These are phyloP conservation scores for Physcomitrium patens DNA, from an alignment of 225 moss, liverwort and hornwort genomes.

Conservation along the genomic window DNA sequence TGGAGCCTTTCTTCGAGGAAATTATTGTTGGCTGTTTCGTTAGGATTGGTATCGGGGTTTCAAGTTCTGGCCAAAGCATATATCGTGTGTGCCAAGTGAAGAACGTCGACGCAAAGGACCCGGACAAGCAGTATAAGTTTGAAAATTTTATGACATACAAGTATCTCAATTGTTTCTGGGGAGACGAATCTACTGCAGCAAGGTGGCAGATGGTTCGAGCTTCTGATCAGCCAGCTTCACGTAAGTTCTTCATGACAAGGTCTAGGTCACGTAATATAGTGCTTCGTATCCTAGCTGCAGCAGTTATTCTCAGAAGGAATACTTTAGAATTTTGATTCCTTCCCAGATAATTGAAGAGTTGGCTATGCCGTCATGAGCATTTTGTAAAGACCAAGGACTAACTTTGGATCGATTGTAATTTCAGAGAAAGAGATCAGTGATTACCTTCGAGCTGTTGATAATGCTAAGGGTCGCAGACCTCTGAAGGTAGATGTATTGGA, in stretches of 20 bases:
- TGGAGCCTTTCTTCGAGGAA: constrained; percentile 96
- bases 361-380: no score
- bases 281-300: background rate
- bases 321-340: background rate
- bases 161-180: constrained; percentile 90
- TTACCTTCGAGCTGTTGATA: constrained; percentile 66
- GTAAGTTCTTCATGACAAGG: constrained; percentile 33
- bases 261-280: background rate
- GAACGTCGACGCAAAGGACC: constrained; percentile 91
- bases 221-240: constrained; percentile 86
- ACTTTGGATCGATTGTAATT: constrained; percentile 25
- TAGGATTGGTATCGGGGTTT: constrained; percentile 90
- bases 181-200: constrained; percentile 54
- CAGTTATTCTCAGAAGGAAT: background rate
- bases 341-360: no score
- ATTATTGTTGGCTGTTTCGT: constrained; percentile 79
- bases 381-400: background rate
- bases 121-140: constrained; percentile 94
- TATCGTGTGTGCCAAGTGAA: constrained; percentile 91
- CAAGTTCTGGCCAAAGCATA: constrained; percentile 72
- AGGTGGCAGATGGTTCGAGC: constrained; percentile 74
- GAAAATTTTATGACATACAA: constrained; percentile 93
- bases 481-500: constrained; percentile 63
- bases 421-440: constrained; percentile 81
- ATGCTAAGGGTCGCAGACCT: constrained; percentile 57